Conservation (phyloP, 2,329 filamentous ascomycete genomes). For the Fusarium metavorans region DNA sequence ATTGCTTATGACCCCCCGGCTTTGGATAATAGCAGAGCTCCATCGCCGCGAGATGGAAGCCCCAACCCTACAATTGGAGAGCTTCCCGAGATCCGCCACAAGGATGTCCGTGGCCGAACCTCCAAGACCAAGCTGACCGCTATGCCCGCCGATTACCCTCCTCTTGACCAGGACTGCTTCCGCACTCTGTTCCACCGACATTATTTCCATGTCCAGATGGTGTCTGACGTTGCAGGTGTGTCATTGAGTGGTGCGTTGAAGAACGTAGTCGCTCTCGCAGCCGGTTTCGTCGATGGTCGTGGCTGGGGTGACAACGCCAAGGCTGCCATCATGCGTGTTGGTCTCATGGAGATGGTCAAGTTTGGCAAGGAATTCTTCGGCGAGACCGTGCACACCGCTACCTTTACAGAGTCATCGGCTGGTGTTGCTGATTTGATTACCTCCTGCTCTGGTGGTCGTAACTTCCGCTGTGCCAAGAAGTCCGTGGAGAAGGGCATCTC, state of each 20-base stretch:
- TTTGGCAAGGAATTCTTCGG: slow-evolving; percentile 96
- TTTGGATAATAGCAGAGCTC: slow-evolving; percentile 81
- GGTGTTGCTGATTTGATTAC: slow-evolving; percentile 97
- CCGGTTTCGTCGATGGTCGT: slow-evolving; percentile 93
- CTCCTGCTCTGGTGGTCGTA: slow-evolving; percentile 89
- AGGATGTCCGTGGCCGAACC: slow-evolving; percentile 74
- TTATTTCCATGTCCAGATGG: slow-evolving; percentile 97
- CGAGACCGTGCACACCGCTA: slow-evolving; percentile 81
- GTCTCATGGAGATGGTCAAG: slow-evolving; percentile 94
- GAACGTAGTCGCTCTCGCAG: slow-evolving; percentile 94
- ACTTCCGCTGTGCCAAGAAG: slow-evolving; percentile 94
- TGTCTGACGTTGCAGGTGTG: slow-evolving; percentile 95
- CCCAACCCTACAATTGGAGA: slow-evolving; percentile 63
- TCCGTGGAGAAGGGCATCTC: slow-evolving; percentile 82
- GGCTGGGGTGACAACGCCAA: slow-evolving; percentile 99
- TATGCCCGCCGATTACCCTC: slow-evolving; percentile 84
- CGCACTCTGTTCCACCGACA: slow-evolving; percentile 91
- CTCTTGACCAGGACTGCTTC: slow-evolving; percentile 86
- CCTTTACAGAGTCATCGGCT: slow-evolving; percentile 96
- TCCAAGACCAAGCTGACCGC: slow-evolving; percentile 79
- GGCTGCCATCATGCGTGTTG: slow-evolving; percentile 97
- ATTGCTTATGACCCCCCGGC: slow-evolving; percentile 94
- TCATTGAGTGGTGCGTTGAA: slow-evolving; percentile 95
- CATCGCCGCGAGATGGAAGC: slow-evolving; percentile 63
- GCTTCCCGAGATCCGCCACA: slow-evolving; percentile 71